Evolutionary conservation across 768 basidiomycete species (phyloP).

Genomic region (Fistulinella prunicolor): DNA sequence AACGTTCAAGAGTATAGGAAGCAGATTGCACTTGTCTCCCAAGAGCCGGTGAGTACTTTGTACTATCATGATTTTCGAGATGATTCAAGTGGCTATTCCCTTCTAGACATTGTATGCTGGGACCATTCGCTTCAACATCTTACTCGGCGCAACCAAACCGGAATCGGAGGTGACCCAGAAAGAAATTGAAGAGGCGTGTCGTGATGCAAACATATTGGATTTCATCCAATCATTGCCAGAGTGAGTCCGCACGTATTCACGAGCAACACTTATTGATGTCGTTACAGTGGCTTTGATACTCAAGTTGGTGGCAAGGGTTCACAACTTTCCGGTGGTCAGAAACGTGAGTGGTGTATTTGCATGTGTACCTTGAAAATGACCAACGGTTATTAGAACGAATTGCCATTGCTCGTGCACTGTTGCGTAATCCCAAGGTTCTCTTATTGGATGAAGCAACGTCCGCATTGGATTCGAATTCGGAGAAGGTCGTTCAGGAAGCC

Average conservation of each 20-base stretch:
- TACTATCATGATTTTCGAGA: neutral
- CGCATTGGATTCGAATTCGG: conserved; percentile 86
- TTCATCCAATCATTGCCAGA: conserved; percentile 86
- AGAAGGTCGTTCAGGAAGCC: conserved; percentile 93
- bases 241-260: conserved; percentile 43
- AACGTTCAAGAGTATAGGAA: conserved; percentile 88
- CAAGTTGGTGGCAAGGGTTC: conserved; percentile 89
- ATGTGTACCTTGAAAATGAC: neutral
- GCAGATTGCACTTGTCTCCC: conserved; percentile 86
- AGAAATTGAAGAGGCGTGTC: conserved; percentile 83
- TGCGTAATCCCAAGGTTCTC: conserved; percentile 87
- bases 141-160: conserved; percentile 81
- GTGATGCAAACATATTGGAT: conserved; percentile 86
- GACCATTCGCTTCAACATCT: conserved; percentile 85
- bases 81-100: neutral
- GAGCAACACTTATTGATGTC: conserved; percentile 5
- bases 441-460: conserved; percentile 91
- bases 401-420: conserved; percentile 89
- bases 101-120: conserved; percentile 78
- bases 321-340: conserved; percentile 86
- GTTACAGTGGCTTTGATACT: conserved; percentile 78
- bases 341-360: conserved; percentile 47
- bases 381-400: conserved; percentile 46
- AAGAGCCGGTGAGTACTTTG: conserved; percentile 54
- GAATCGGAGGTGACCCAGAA: conserved; percentile 76